Evolutionary conservation across 371 early-diverging fungal species (phyloP).

Genomic region (Mortierella sp.): DNA sequence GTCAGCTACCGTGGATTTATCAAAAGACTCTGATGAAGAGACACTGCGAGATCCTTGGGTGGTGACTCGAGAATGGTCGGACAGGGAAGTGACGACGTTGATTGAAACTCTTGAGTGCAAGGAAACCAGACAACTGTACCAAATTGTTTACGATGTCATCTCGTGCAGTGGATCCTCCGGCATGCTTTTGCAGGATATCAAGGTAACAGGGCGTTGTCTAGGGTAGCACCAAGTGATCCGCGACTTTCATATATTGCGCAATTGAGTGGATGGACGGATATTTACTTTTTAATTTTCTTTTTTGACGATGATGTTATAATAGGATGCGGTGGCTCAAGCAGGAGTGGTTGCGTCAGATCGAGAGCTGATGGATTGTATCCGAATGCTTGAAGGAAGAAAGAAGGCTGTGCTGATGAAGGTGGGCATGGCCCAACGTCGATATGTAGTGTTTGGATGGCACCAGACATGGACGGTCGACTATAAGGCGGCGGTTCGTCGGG

Average conservation of each 20-base stretch:
- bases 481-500: not conserved
- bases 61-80: not conserved
- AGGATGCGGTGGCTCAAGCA: constrained; percentile 12
- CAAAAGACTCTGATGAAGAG: not conserved
- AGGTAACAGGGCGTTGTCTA: constrained; percentile 25
- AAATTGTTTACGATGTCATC: constrained; percentile 8
- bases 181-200: constrained; percentile 33
- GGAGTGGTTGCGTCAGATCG: constrained; percentile 9
- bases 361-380: constrained; percentile 25
- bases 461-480: constrained; percentile 41
- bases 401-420: constrained; percentile 32
- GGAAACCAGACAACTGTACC: constrained; percentile 10
- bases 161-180: constrained; percentile 16
- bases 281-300: not conserved
- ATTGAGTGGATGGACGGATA: not conserved
- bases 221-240: too few relatives aligned
- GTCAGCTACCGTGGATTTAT: not conserved
- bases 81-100: not conserved
- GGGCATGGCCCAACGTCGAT: constrained; percentile 32
- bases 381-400: not conserved
- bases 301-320: not conserved
- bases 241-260: too few relatives aligned
- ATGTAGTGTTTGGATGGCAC: constrained; percentile 43
- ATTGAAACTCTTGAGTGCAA: not conserved
- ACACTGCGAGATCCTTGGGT: constrained; percentile 10